These are phyloP conservation scores for Apophysomyces variabilis DNA, from an alignment of 371 early-diverging fungal genomes.

Conservation along the genomic window DNA sequence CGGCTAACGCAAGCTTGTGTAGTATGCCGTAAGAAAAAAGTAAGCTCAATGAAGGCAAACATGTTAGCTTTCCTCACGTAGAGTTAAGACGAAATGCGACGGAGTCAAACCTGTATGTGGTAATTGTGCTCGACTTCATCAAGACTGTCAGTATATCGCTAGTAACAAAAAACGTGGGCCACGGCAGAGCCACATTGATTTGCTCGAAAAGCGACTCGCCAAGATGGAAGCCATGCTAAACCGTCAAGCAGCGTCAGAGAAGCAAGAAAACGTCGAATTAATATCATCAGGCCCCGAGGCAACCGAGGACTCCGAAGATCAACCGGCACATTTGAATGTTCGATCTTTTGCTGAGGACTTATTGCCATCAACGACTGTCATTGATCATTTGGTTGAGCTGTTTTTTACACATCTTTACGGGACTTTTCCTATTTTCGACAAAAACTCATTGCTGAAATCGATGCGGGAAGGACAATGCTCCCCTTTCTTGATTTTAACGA, in stretches of 20 bases:
- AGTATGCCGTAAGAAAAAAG: not conserved
- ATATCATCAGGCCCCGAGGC: not conserved
- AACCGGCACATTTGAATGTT: not conserved
- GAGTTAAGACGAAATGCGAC: conserved; percentile 4
- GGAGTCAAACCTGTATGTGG: not conserved
- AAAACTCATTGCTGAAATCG: not conserved
- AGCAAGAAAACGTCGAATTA: not conserved
- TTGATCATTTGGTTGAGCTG: conserved; percentile 7
- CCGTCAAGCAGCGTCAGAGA: not conserved
- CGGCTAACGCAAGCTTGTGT: conserved; percentile 4
- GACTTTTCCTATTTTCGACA: conserved; percentile 4
- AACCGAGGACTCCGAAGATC: not conserved
- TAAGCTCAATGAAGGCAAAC: not conserved
- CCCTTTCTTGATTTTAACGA: not conserved
- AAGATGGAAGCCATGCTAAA: conserved; percentile 7
- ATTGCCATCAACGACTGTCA: not conserved
- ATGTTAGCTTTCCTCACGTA: not conserved
- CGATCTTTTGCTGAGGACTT: not conserved
- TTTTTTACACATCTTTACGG: conserved; percentile 6
- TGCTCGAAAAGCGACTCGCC: not conserved
- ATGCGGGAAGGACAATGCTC: not conserved
- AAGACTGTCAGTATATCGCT: conserved; percentile 6
- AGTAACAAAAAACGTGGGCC: conserved; percentile 7
- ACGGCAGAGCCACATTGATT: conserved; percentile 5
- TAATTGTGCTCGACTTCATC: not conserved